Percentiles rank a stretch among this genome's conserved stretches.
Evolutionary conservation across 2,329 filamentous ascomycete species (phyloP).

Genomic region (Malbranchea zuffiana): DNA sequence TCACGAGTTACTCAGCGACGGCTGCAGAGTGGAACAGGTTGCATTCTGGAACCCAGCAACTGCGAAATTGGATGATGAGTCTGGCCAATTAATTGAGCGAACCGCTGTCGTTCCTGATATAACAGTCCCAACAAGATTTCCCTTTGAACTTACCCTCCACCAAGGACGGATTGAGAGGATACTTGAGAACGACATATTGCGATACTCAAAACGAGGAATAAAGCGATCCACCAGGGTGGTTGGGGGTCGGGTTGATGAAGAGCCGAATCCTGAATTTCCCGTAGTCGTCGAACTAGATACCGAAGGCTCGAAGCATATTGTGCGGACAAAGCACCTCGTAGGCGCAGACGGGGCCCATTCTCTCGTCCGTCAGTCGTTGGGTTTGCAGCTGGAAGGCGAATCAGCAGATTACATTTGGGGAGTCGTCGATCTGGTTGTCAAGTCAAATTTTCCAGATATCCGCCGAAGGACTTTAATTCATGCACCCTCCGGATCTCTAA

Average conservation of each 20-base stretch:
- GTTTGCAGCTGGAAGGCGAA: slow-evolving; percentile 49
- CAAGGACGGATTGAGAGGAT: slow-evolving; percentile 61
- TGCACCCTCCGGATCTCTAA: slow-evolving; percentile 60
- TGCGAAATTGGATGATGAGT: slow-evolving; percentile 15
- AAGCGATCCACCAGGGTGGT: slow-evolving; percentile 58
- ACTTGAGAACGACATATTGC: slow-evolving; percentile 54
- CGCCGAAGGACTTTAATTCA: slow-evolving; percentile 71
- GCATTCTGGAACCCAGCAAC: slow-evolving; percentile 43
- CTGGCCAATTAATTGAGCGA: slow-evolving; percentile 25
- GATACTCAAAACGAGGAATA: slow-evolving; percentile 46
- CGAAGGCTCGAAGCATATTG: slow-evolving; percentile 21
- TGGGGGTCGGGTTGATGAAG: slow-evolving; percentile 48
- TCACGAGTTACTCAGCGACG: slow-evolving; percentile 44
- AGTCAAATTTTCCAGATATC: slow-evolving; percentile 66
- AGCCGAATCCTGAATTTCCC: slow-evolving; percentile 31
- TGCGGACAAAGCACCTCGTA: slow-evolving; percentile 59
- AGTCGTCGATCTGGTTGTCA: slow-evolving; percentile 63
- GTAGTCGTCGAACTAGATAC: slow-evolving; percentile 26
- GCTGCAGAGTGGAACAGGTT: slow-evolving; percentile 48
- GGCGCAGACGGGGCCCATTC: slow-evolving; percentile 61
- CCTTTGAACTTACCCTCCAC: slow-evolving; percentile 59
- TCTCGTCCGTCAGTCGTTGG: slow-evolving; percentile 48
- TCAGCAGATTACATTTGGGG: slow-evolving; percentile 65
- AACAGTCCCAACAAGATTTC: slow-evolving; percentile 34
- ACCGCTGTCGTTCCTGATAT: background rate